Percentiles rank a stretch among this genome's conserved stretches.
Conservation (phyloP, 1,139 yeast genomes). For the Candida sojae region DNA sequence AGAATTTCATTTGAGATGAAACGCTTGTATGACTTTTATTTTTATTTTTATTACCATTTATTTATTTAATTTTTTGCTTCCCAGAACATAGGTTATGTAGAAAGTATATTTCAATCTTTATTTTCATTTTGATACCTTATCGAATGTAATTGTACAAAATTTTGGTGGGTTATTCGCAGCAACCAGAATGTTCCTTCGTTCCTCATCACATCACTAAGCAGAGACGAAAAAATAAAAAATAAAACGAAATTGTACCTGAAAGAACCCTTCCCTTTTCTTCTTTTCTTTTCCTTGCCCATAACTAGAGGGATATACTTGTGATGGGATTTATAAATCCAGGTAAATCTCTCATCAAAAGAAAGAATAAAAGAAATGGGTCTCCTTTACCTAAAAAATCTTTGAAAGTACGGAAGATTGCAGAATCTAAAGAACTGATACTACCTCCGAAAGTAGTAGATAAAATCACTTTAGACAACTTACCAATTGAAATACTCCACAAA, state of each 20-base stretch:
- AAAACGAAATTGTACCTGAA: background rate
- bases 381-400: constrained; percentile 1
- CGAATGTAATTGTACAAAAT: no score
- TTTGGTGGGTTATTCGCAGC: no score
- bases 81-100: background rate
- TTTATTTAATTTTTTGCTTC: background rate
- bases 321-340: constrained; percentile 40
- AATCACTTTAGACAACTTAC: constrained; percentile 19
- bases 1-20: constrained; percentile 4
- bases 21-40: background rate
- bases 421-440: background rate
- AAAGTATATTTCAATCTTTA: background rate
- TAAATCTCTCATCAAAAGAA: constrained; percentile 15
- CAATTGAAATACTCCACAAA: constrained; percentile 30
- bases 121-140: background rate
- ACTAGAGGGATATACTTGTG: background rate
- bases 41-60: background rate
- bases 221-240: background rate
- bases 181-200: no score
- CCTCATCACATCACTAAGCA: no score
- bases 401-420: constrained; percentile 10
- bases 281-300: no score
- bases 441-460: background rate
- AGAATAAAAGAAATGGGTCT: background rate
- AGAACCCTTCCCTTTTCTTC: background rate